phyloP scores from a whole-genome alignment of 129 eudicot species.

The Tagetes patula region DNA sequence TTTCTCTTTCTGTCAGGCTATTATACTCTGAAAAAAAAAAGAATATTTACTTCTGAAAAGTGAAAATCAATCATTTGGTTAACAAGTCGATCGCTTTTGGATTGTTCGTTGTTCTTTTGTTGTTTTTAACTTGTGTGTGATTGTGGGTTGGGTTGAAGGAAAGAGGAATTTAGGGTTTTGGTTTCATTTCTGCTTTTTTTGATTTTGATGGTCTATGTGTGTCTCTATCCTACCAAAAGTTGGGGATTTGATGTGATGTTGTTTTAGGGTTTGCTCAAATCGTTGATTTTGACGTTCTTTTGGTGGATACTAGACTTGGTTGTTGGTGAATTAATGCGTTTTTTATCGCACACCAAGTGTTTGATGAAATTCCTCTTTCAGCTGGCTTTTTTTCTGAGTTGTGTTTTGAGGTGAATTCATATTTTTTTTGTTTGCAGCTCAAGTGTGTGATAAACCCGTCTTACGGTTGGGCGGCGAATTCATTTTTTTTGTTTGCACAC shows the following conservation, averaged over 20 bases:
- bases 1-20: slow-evolving; percentile 29
- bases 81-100: not conserved
- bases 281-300: slow-evolving; percentile 13
- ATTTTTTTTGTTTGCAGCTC: not conserved
- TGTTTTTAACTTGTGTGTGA: slow-evolving; percentile 7
- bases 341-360: slow-evolving; percentile 20
- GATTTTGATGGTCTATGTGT: slow-evolving; percentile 1
- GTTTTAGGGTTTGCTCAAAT: slow-evolving; percentile 16
- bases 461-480: no score
- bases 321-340: slow-evolving; percentile 4
- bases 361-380: slow-evolving; percentile 13
- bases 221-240: slow-evolving; percentile 7
- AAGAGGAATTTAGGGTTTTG: not conserved
- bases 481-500: not conserved
- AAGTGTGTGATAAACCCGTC: no score
- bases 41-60: not conserved
- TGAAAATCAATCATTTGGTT: slow-evolving; percentile 19
- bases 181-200: not conserved
- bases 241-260: slow-evolving; percentile 19
- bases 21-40: not conserved
- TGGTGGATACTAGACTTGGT: not conserved
- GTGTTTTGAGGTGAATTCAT: slow-evolving; percentile 9
- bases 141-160: slow-evolving; percentile 18
- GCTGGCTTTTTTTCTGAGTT: not conserved
- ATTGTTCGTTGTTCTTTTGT: not conserved